Conservation (phyloP, 108 stramenopile genomes). For the Parietichytrium sp. region DNA sequence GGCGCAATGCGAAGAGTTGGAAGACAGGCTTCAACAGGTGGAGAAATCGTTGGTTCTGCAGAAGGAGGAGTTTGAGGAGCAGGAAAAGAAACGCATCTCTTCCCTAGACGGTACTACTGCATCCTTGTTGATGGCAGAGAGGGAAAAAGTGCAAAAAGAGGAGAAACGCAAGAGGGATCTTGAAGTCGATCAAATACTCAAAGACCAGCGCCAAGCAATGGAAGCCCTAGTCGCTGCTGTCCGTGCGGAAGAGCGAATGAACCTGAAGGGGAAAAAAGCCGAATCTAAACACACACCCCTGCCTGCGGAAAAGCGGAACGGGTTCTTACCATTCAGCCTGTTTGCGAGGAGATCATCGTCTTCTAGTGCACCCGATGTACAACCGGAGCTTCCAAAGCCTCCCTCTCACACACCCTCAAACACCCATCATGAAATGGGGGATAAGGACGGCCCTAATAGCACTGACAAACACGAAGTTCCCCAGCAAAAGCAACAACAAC, state of each 20-base stretch:
- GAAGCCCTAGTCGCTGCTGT: slow-evolving; percentile 22
- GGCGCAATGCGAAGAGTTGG: background rate
- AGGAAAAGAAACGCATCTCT: background rate
- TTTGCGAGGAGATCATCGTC: no score
- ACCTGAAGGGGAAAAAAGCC: no score
- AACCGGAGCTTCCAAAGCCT: no score
- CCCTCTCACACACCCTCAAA: no score
- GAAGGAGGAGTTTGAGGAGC: background rate
- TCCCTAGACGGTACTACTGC: slow-evolving; percentile 16
- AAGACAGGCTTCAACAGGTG: background rate
- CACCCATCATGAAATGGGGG: no score
- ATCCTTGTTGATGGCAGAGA: background rate
- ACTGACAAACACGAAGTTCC: no score
- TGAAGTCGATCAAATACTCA: slow-evolving; percentile 4
- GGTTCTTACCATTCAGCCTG: no score
- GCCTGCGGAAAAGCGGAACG: no score
- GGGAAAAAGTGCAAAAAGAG: background rate
- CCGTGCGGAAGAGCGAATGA: slow-evolving; percentile 28
- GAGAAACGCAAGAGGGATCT: slow-evolving; percentile 8
- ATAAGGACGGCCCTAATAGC: no score
- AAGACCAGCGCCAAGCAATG: slow-evolving; percentile 37
- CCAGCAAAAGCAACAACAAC: no score
- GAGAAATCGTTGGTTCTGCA: background rate
- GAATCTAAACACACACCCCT: no score
- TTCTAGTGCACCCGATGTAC: no score